Percentiles rank a stretch among this genome's conserved stretches.
phyloP scores from a whole-genome alignment of 768 basidiomycete genomes.

The Scleroderma citrinum region DNA sequence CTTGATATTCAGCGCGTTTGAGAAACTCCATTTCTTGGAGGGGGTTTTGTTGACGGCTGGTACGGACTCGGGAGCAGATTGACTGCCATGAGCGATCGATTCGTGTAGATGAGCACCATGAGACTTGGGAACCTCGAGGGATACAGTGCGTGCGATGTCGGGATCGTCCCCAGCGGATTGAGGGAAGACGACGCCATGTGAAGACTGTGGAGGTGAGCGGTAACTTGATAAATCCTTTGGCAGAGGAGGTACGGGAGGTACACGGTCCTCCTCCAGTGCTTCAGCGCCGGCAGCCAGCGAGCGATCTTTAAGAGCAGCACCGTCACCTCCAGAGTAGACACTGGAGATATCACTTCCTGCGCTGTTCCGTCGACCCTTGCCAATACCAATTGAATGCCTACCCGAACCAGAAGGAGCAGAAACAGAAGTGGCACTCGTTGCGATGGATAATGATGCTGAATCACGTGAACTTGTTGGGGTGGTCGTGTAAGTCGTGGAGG shows the following conservation, averaged over 20 bases:
- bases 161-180: conserved; percentile 38
- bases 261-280: conserved; percentile 51
- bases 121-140: conserved; percentile 43
- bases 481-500: conserved; percentile 80
- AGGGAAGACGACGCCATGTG: conserved; percentile 50
- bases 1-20: conserved; percentile 76
- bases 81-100: conserved; percentile 32
- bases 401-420: conserved; percentile 57
- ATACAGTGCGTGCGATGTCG: conserved; percentile 42
- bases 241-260: conserved; percentile 92
- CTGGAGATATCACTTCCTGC: conserved; percentile 82
- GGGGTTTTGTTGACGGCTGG: conserved; percentile 64
- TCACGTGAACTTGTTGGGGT: conserved; percentile 83
- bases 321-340: conserved; percentile 60
- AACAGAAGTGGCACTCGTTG: conserved; percentile 72
- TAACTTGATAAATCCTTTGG: conserved; percentile 84
- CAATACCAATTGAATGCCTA: conserved; percentile 58
- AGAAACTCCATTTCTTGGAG: conserved; percentile 96
- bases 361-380: conserved; percentile 70
- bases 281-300: conserved; percentile 57
- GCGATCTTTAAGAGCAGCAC: conserved; percentile 58
- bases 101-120: conserved; percentile 35
- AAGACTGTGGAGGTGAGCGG: conserved; percentile 61
- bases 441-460: conserved; percentile 75
- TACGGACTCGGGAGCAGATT: conserved; percentile 36